Base-by-base conservation (phyloP, 2,329 filamentous ascomycete genomes). In the Apiospora aurea region DNA sequence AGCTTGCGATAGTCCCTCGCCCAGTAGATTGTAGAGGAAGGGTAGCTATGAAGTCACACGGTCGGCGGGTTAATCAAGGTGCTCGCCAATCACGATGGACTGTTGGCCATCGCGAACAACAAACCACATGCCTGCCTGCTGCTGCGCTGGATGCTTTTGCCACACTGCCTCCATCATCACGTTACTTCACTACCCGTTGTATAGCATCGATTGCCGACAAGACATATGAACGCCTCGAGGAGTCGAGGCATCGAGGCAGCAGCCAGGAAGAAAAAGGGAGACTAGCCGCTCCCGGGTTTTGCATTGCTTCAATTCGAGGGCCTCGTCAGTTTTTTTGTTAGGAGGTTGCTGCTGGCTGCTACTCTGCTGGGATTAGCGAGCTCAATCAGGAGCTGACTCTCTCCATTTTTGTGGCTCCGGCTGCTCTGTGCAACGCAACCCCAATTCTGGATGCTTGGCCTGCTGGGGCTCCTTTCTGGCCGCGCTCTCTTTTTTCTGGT, bases 361-460 rank as follows among this genome's bases (percentile, higher is more conserved):
- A 41, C 57, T 64, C 57, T 38, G 57, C 57, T 64, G 57, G 57
- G 57, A 41, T 41, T 64, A 64, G 57, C 57, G 57, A 64, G 5
- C 26, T 34, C 53, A 34, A 26, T 61, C 53, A 61, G 57, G 57
- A 64, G 34, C 57, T 64, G 57, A 64, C 57, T 64, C 57, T 64
- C 57, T 41, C 57, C 29, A 64, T 38, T 64, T 64, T 64, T 64
- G 57, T 64, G 57, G 57, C 57, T 64, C 57, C n/a, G 34, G 57
- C 57, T 64, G 57, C 57, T 64, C 57, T 64, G 57, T 64, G 57
- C 57, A 64, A 64, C 57, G 57, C 57, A 64, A 64, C 57, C 57
- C 57, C 57, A 64, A 64, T 64, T 64, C 57, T 64, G 57, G 41
- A 64, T 38, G 57, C 57, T 64, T 64, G 57, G 57, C 53, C 53